A percentile compares a stretch with the other conserved stretches of the same genome.
These are phyloP conservation scores for Baorangia bicolor DNA, from an alignment of 768 basidiomycete species.

Conservation along the genomic window DNA sequence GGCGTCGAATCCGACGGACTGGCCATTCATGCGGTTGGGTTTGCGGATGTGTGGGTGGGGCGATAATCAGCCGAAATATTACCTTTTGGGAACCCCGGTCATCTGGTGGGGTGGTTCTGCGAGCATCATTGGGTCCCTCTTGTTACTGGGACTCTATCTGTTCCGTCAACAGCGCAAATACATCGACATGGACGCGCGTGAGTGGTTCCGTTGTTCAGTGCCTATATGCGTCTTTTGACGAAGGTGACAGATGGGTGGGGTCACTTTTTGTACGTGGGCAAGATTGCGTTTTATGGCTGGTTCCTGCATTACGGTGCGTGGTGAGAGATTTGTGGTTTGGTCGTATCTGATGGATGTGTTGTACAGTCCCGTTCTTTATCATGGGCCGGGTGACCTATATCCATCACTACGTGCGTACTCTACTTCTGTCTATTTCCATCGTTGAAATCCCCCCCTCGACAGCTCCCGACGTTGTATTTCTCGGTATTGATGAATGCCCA, in stretches of 20 bases:
- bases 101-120: slow-evolving; percentile 84
- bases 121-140: slow-evolving; percentile 57
- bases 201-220: slow-evolving; percentile 30
- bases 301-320: slow-evolving; percentile 80
- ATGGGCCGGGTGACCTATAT: slow-evolving; percentile 98
- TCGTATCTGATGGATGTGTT: not conserved
- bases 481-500: slow-evolving; percentile 90
- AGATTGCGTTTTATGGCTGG: slow-evolving; percentile 93
- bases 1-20: slow-evolving; percentile 88
- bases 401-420: slow-evolving; percentile 83
- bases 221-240: slow-evolving; percentile 3
- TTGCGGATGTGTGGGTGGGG: slow-evolving; percentile 98
- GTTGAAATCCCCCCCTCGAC: not conserved
- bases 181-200: slow-evolving; percentile 85
- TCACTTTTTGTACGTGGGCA: slow-evolving; percentile 89
- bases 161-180: slow-evolving; percentile 86
- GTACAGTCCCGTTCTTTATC: slow-evolving; percentile 88
- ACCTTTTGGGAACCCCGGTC: slow-evolving; percentile 88
- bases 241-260: slow-evolving; percentile 77
- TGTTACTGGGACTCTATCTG: slow-evolving; percentile 65
- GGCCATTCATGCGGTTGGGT: slow-evolving; percentile 89
- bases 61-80: slow-evolving; percentile 84
- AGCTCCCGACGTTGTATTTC: slow-evolving; percentile 98
- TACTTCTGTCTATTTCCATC: not conserved
- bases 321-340: not conserved